Evolutionary conservation across 106 monocot genomes (phyloP), one percentile per base, ranked within the genome.

Genomic region (Cymbidium sinense): DNA sequence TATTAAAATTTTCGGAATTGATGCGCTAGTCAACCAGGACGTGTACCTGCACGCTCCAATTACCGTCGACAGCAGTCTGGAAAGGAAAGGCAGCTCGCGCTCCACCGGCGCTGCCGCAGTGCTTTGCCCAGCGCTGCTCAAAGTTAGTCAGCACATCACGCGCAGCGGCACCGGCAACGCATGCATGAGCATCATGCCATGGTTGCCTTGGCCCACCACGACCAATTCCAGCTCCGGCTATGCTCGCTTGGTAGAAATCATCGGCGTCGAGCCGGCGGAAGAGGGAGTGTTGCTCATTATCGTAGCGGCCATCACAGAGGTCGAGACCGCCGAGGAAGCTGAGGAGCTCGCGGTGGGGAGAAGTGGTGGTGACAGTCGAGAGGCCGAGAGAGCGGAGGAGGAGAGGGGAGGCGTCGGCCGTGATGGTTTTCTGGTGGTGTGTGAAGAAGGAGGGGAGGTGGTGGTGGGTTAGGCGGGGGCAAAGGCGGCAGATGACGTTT

Each of bases 401-500:
- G 20, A 25, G 25, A 21, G 20, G 18, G 75, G 43, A 28, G 30
- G 79, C 73, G 27, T 91, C 91, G 5, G 78, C 77, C 2, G 82
- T 78, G 79, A 91, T 80, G 41, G 91, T 84, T 65, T 91, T 91
- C 78, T 87, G 91, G 79, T 91, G 91, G 82, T 91, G 91, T 35
- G 91, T 71, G 76, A 88, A 91, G 43, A 82, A 13, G 15, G 91
- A 79, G 9, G 84, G 87, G 75, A 87, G 52, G 17, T 47, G 19
- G 75, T 75, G 44, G 37, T 82, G 77, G 2, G n/a, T n/a, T n/a
- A n/a, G n/a, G n/a, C 88, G 23, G 27, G 86, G 84, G 81, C 79
- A 84, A 2, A 88, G 71, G 12, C 62, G 70, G 80, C 91, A 91
- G 15, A 64, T 18, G 13, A 86, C 91, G 28, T 79, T 84, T 41